A percentile compares a stretch with the other conserved stretches of the same genome.
Evolutionary conservation across 2,329 filamentous ascomycete species (phyloP).

Genomic region (Lachnellula hyalina): DNA sequence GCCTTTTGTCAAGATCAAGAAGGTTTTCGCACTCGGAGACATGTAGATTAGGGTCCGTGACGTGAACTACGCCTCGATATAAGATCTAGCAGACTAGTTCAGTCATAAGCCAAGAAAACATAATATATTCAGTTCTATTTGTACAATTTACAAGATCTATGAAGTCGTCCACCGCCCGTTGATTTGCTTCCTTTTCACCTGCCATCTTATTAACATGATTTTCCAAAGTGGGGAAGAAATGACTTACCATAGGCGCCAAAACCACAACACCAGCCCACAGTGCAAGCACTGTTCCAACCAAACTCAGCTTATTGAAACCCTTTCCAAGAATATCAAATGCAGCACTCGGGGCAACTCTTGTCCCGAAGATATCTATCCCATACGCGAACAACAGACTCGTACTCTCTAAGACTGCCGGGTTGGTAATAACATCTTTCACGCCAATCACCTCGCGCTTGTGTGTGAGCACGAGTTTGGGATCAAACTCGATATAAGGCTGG

Average conservation of each 20-base stretch:
- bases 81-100: no score
- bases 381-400: conserved; percentile 86
- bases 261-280: conserved; percentile 70
- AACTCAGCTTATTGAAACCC: conserved; percentile 85
- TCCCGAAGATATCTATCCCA: conserved; percentile 83
- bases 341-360: conserved; percentile 78
- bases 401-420: conserved; percentile 80
- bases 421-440: conserved; percentile 65
- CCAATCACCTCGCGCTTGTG: conserved; percentile 80
- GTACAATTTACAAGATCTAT: conserved; percentile 18
- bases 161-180: conserved; percentile 52
- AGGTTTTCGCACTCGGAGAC: no score
- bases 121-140: not conserved
- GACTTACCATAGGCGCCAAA: conserved; percentile 78
- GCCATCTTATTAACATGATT: conserved; percentile 28
- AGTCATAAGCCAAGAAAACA: not conserved
- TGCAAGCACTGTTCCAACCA: conserved; percentile 78
- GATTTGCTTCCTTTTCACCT: conserved; percentile 63
- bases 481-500: conserved; percentile 70
- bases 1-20: no score
- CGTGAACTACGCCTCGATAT: no score
- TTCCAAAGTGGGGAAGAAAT: not conserved
- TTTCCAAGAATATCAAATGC: conserved; percentile 90
- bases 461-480: conserved; percentile 73
- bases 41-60: no score